These are phyloP conservation scores for Pharnaceum exiguum DNA, from an alignment of 148 eudicot genomes.

Conservation along the genomic window DNA sequence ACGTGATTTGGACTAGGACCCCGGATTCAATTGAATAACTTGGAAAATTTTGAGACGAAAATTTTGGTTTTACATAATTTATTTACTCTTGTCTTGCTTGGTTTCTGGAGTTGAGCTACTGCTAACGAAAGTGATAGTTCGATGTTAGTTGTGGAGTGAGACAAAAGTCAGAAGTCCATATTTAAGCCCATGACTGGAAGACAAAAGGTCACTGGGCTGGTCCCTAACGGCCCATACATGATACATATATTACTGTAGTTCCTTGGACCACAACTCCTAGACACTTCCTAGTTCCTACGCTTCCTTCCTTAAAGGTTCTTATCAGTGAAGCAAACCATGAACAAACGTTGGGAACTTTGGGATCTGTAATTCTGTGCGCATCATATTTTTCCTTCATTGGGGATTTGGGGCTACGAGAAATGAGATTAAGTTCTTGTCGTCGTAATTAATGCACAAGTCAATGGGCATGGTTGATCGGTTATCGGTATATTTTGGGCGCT, in stretches of 20 bases:
- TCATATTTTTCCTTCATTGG: no score
- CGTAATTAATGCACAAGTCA: not conserved
- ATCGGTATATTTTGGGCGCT: not conserved
- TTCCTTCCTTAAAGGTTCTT: not conserved
- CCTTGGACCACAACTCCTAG: constrained; percentile 7
- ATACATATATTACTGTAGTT: no score
- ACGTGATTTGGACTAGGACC: no score
- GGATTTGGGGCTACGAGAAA: no score
- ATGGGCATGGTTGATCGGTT: not conserved
- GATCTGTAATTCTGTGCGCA: not conserved
- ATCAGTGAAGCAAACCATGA: no score
- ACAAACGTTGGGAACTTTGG: not conserved
- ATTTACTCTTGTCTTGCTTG: no score
- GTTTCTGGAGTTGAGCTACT: no score
- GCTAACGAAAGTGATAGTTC: not conserved
- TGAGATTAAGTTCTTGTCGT: not conserved
- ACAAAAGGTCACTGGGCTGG: constrained; percentile 12
- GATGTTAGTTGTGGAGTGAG: not conserved
- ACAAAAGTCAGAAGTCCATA: not conserved
- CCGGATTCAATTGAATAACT: no score
- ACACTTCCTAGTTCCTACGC: not conserved
- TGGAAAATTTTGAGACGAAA: no score
- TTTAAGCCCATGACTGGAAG: not conserved
- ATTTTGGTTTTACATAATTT: no score
- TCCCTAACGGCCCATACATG: constrained; percentile 21